Evolutionary conservation across 2,329 filamentous ascomycete genomes (phyloP).

Genomic region (Hymenotorrendiella dingleyae): DNA sequence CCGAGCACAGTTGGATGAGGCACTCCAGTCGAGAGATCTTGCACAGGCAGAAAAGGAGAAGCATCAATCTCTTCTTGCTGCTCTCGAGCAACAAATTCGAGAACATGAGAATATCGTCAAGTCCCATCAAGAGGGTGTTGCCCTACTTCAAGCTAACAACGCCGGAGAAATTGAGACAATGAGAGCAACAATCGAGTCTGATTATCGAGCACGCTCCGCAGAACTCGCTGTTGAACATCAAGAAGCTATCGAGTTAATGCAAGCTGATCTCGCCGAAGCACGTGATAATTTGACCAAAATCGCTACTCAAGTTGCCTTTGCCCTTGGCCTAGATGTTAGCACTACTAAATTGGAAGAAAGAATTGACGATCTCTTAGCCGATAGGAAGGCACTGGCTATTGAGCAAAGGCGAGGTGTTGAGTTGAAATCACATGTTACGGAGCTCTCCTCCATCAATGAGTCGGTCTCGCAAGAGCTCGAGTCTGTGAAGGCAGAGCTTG

Average conservation of each 20-base stretch:
- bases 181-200: constrained; percentile 43
- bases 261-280: constrained; percentile 58
- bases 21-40: constrained; percentile 51
- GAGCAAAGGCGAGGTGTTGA: constrained; percentile 55
- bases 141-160: constrained; percentile 44
- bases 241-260: constrained; percentile 49
- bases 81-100: constrained; percentile 53
- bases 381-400: constrained; percentile 52
- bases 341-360: constrained; percentile 62
- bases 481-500: constrained; percentile 48
- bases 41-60: constrained; percentile 36
- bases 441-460: constrained; percentile 53
- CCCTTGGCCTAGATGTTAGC: constrained; percentile 57
- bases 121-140: constrained; percentile 46
- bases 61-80: constrained; percentile 40
- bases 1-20: constrained; percentile 61
- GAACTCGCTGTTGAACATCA: constrained; percentile 55
- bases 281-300: constrained; percentile 60
- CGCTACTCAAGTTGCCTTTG: constrained; percentile 55
- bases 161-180: constrained; percentile 44
- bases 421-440: constrained; percentile 48
- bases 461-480: constrained; percentile 58
- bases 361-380: constrained; percentile 49
- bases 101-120: constrained; percentile 54
- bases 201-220: constrained; percentile 52